Conservation (phyloP, 441 rosid species). For the Viola pubescens region DNA sequence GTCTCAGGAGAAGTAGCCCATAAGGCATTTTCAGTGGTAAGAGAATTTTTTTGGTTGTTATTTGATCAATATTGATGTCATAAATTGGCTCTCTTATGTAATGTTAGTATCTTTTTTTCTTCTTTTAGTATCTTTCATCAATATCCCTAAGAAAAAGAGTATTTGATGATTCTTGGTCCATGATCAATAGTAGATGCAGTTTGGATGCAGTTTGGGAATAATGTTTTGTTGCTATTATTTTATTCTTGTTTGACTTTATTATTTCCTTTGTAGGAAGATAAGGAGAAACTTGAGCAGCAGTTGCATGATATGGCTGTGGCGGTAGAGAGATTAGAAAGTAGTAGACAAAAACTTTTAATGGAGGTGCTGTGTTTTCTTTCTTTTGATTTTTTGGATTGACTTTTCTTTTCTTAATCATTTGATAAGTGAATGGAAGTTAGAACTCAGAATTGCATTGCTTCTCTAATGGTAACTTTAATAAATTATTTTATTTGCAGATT, state of each 20-base stretch:
- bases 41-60: slow-evolving; percentile 17
- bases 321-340: slow-evolving; percentile 84
- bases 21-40: slow-evolving; percentile 61
- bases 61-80: slow-evolving; percentile 1
- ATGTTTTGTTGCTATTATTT: slow-evolving; percentile 6
- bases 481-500: slow-evolving; percentile 40
- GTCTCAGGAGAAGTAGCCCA: slow-evolving; percentile 30
- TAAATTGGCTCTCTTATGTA: background rate
- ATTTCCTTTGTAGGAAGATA: slow-evolving; percentile 55
- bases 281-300: slow-evolving; percentile 81
- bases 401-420: background rate
- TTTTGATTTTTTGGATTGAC: slow-evolving; percentile 1
- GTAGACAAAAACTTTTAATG: slow-evolving; percentile 89
- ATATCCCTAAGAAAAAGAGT: background rate
- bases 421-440: slow-evolving; percentile 2
- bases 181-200: background rate
- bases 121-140: background rate
- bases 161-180: slow-evolving; percentile 3
- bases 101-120: background rate
- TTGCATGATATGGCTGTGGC: slow-evolving; percentile 94
- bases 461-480: slow-evolving; percentile 10
- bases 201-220: background rate
- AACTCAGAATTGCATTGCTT: slow-evolving; percentile 5
- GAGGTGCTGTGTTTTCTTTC: slow-evolving; percentile 46
- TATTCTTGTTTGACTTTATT: slow-evolving; percentile 7